Conservation (phyloP, 2,329 filamentous ascomycete species). For the Trichoderma pleuroti region DNA sequence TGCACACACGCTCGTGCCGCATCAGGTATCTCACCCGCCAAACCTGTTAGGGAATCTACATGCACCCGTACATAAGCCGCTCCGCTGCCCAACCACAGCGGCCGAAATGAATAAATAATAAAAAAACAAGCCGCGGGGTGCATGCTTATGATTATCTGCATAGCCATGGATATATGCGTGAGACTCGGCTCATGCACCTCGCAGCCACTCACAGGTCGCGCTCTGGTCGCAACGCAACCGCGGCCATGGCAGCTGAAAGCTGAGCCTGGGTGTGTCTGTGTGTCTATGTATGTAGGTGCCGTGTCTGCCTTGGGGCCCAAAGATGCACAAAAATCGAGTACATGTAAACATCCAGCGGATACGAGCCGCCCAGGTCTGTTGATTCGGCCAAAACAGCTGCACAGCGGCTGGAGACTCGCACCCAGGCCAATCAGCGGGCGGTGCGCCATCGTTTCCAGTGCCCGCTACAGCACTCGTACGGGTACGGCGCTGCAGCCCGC, state of each 20-base stretch:
- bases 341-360: not conserved
- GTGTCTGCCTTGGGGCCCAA: not conserved
- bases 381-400: not conserved
- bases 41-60: not conserved
- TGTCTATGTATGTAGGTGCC: too few relatives aligned
- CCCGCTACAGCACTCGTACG: not conserved
- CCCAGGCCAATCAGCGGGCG: not conserved
- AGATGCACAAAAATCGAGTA: not conserved
- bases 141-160: conserved; percentile 12
- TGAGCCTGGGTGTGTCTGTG: not conserved
- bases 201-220: not conserved
- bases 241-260: conserved; percentile 2
- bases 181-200: conserved; percentile 12
- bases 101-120: not conserved
- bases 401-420: not conserved
- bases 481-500: not conserved
- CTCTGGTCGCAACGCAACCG: not conserved
- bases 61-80: not conserved
- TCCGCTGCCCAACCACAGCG: not conserved
- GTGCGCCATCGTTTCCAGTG: not conserved
- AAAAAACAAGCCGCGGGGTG: conserved; percentile 2
- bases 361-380: not conserved
- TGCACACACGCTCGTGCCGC: not conserved
- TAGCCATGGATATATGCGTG: conserved; percentile 14
- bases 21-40: not conserved